phyloP scores from a whole-genome alignment of 768 basidiomycete species.

The Boletus rubropictus region DNA sequence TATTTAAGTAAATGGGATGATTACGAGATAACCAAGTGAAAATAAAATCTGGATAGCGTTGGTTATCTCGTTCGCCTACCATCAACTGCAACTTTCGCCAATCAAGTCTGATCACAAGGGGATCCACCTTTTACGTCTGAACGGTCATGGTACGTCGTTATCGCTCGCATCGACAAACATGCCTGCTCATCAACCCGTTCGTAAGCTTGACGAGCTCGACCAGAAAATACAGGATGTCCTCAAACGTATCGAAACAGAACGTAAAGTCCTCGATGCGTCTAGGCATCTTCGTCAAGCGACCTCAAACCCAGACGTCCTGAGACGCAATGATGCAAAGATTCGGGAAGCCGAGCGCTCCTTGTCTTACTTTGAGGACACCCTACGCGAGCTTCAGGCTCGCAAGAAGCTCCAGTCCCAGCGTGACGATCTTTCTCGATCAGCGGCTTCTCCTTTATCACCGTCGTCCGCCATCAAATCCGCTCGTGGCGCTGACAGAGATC shows the following conservation, averaged over 20 bases:
- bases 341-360: slow-evolving; percentile 79
- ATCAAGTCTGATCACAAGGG: slow-evolving; percentile 13
- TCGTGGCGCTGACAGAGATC: slow-evolving; percentile 28
- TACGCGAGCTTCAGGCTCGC: slow-evolving; percentile 75
- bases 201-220: slow-evolving; percentile 59
- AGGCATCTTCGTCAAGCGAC: slow-evolving; percentile 77
- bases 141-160: slow-evolving; percentile 29
- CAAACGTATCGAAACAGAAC: slow-evolving; percentile 87
- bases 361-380: slow-evolving; percentile 81
- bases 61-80: slow-evolving; percentile 26
- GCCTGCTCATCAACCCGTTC: slow-evolving; percentile 1
- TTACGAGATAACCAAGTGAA: slow-evolving; percentile 27
- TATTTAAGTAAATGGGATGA: slow-evolving; percentile 12
- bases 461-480: slow-evolving; percentile 13
- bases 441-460: slow-evolving; percentile 32
- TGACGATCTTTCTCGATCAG: slow-evolving; percentile 50
- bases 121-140: slow-evolving; percentile 9
- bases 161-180: slow-evolving; percentile 6
- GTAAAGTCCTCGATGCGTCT: slow-evolving; percentile 85
- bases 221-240: slow-evolving; percentile 90
- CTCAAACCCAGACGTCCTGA: slow-evolving; percentile 78
- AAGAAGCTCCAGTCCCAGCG: slow-evolving; percentile 59
- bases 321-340: slow-evolving; percentile 78
- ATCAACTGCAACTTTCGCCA: slow-evolving; percentile 12
- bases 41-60: slow-evolving; percentile 6